A percentile compares a stretch with the other conserved stretches of the same genome.
Evolutionary conservation across 1,284 basidiomycete genomes (phyloP).

Genomic region (Pseudomicrostroma phylloplanum): DNA sequence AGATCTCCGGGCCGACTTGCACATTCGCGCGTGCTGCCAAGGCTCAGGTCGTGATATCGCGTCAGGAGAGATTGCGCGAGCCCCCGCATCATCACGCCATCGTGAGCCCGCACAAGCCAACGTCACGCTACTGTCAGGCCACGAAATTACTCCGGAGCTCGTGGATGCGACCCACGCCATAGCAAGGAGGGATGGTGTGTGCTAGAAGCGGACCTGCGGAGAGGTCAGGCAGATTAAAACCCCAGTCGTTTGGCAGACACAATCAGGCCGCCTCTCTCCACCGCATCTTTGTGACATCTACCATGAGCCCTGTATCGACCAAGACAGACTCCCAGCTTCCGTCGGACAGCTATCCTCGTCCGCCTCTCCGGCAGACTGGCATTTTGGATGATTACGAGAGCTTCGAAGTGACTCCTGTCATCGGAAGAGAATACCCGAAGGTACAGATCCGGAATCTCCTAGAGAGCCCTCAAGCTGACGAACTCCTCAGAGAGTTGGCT

Average conservation of each 20-base stretch:
- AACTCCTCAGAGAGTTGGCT: conserved; percentile 56
- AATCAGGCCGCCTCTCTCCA: no score
- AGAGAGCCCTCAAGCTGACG: conserved; percentile 53
- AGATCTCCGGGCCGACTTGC: no score
- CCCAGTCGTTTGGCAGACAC: no score
- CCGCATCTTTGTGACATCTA: no score
- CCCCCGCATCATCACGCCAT: neutral
- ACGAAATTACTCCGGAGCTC: neutral
- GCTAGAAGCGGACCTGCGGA: no score
- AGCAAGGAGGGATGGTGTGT: no score
- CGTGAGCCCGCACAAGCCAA: neutral
- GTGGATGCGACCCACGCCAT: no score
- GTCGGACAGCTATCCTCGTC: neutral
- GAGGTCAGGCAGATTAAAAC: no score
- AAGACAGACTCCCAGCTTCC: no score
- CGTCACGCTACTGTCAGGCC: neutral
- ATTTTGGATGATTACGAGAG: conserved; percentile 26
- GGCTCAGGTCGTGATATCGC: neutral
- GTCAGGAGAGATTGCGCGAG: neutral
- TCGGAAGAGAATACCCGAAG: conserved; percentile 53
- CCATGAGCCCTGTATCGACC: no score
- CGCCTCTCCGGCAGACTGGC: conserved; percentile 22
- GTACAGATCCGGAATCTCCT: conserved; percentile 54
- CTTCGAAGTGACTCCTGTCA: conserved; percentile 47
- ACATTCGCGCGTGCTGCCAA: neutral